Percentiles rank a stretch among this genome's conserved stretches.
These are phyloP conservation scores for Alternaria metachromatica DNA, from an alignment of 2,329 filamentous ascomycete species.

Conservation along the genomic window DNA sequence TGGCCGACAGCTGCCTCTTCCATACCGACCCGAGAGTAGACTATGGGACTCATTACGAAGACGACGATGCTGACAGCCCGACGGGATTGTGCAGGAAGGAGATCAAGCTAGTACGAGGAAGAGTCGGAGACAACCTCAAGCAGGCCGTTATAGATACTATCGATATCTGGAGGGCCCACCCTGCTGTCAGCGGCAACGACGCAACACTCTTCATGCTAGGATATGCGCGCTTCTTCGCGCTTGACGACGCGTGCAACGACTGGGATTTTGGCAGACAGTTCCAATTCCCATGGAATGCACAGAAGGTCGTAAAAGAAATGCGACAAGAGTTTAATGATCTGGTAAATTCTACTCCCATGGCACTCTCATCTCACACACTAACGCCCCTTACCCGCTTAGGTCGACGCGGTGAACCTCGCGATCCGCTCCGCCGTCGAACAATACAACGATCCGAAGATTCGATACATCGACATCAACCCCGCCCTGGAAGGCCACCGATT, in stretches of 20 bases:
- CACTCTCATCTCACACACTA: too few relatives aligned
- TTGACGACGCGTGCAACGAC: background rate
- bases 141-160: background rate
- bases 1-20: background rate
- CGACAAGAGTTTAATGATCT: background rate
- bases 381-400: background rate
- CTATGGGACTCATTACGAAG: background rate
- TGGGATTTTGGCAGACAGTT: background rate
- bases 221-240: background rate
- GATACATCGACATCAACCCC: background rate
- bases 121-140: background rate
- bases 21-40: background rate
- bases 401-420: background rate
- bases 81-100: background rate
- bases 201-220: background rate
- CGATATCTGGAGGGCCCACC: background rate
- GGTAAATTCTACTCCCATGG: background rate
- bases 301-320: background rate
- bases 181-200: background rate
- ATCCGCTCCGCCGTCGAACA: background rate
- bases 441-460: background rate
- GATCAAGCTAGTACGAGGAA: background rate
- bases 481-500: background rate
- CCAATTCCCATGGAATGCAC: too few relatives aligned
- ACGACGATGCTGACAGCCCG: background rate